Evolutionary conservation across 2,329 filamentous ascomycete genomes (phyloP).

Genomic region (Aphanocladium album): DNA sequence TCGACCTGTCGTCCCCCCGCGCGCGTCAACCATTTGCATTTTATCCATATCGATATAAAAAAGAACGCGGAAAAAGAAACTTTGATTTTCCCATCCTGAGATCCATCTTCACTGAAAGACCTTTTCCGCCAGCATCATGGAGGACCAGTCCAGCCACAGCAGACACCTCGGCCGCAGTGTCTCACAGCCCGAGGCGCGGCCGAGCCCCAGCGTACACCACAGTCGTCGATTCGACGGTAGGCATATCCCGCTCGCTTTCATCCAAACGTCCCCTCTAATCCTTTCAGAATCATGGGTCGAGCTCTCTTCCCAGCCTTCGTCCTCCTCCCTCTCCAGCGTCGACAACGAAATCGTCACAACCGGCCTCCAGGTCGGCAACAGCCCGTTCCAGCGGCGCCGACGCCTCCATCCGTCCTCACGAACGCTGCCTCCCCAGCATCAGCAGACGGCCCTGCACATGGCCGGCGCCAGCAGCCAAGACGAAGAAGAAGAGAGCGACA

Average conservation of each 20-base stretch:
- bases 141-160: slow-evolving; percentile 22
- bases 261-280: background rate
- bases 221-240: slow-evolving; percentile 34
- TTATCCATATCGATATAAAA: slow-evolving; percentile 5
- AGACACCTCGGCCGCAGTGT: slow-evolving; percentile 22
- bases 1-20: slow-evolving; percentile 5
- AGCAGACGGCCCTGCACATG: slow-evolving; percentile 35
- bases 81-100: background rate
- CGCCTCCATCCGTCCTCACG: slow-evolving; percentile 33
- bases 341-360: slow-evolving; percentile 88
- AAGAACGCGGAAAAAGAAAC: background rate
- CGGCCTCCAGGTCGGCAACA: slow-evolving; percentile 72
- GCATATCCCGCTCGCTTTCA: slow-evolving; percentile 21
- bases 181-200: slow-evolving; percentile 23
- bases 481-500: slow-evolving; percentile 91
- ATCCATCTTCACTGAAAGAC: no score
- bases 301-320: slow-evolving; percentile 85
- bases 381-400: slow-evolving; percentile 57
- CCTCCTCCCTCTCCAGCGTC: slow-evolving; percentile 82
- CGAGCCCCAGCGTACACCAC: slow-evolving; percentile 26
- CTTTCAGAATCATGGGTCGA: slow-evolving; percentile 90
- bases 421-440: slow-evolving; percentile 30
- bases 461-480: slow-evolving; percentile 72
- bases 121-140: slow-evolving; percentile 23
- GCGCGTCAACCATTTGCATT: background rate